Percentiles rank a stretch among this genome's conserved stretches.
Evolutionary conservation across 306 rosid species (phyloP).

Genomic region (Prunus armeniaca): DNA sequence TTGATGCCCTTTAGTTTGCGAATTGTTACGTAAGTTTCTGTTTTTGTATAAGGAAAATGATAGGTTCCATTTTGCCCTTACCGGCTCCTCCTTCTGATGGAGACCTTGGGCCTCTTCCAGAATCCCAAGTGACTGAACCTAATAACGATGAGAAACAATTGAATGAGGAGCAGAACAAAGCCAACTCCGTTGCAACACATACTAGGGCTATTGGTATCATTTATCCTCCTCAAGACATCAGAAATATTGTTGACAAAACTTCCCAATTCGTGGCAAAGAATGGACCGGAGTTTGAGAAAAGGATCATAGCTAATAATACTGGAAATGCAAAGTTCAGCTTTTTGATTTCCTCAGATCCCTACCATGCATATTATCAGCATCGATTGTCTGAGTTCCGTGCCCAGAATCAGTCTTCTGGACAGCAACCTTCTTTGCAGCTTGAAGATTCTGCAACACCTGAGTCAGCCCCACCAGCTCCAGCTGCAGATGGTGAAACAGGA

Average conservation of each 20-base stretch:
- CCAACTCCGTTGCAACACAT: slow-evolving; percentile 67
- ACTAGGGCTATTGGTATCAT: slow-evolving; percentile 92
- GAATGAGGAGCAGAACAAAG: slow-evolving; percentile 41
- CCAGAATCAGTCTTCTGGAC: slow-evolving; percentile 59
- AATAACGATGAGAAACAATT: slow-evolving; percentile 26
- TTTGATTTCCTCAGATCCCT: slow-evolving; percentile 65
- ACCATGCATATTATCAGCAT: slow-evolving; percentile 91
- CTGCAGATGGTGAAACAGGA: slow-evolving; percentile 45
- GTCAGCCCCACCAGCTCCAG: slow-evolving; percentile 29
- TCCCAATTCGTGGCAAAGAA: slow-evolving; percentile 84
- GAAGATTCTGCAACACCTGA: slow-evolving; percentile 47
- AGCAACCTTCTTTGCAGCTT: slow-evolving; percentile 37
- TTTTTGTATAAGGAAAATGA: not conserved
- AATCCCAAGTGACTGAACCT: slow-evolving; percentile 44
- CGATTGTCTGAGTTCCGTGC: slow-evolving; percentile 78
- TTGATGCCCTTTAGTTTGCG: not conserved
- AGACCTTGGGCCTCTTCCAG: slow-evolving; percentile 59
- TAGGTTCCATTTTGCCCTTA: slow-evolving; percentile 68
- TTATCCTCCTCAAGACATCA: slow-evolving; percentile 84
- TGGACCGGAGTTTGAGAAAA: slow-evolving; percentile 87
- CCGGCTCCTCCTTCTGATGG: slow-evolving; percentile 88
- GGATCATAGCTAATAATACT: slow-evolving; percentile 75
- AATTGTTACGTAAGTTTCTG: not conserved
- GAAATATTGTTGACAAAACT: slow-evolving; percentile 91
- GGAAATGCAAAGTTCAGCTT: slow-evolving; percentile 85